phyloP scores from a whole-genome alignment of 805 yeast genomes.

The Candida lessepsii region DNA sequence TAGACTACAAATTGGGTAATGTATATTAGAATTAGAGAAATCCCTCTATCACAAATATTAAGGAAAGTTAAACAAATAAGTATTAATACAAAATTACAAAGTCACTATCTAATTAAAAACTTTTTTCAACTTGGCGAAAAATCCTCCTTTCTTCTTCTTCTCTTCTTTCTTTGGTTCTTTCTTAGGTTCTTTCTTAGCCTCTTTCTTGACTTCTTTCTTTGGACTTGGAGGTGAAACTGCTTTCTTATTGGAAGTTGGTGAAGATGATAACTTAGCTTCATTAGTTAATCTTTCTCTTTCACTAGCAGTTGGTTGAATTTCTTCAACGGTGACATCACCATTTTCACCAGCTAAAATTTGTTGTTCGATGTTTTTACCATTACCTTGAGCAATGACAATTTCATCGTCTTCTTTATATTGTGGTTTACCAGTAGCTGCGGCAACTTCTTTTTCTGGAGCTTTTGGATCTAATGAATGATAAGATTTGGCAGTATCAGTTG shows the following conservation, averaged over 20 bases:
- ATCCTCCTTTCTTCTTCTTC: conserved; percentile 42
- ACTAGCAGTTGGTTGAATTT: conserved; percentile 40
- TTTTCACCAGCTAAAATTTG: conserved; percentile 35
- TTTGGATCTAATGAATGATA: conserved; percentile 23
- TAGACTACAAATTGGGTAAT: conserved; percentile 9
- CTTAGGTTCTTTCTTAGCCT: conserved; percentile 10
- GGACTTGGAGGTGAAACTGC: conserved; percentile 12
- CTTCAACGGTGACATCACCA: conserved; percentile 39
- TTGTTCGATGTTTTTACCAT: conserved; percentile 29
- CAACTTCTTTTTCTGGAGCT: conserved; percentile 17
- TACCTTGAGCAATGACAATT: conserved; percentile 41
- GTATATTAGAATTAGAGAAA: conserved; percentile 13
- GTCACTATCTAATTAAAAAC: conserved; percentile 20
- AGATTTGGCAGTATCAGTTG: conserved; percentile 5
- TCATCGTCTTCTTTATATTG: conserved; percentile 29
- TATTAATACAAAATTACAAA: conserved; percentile 18
- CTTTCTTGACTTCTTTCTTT: conserved; percentile 5
- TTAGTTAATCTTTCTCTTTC: conserved; percentile 37
- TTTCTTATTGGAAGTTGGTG: conserved; percentile 11
- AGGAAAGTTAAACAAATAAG: conserved; percentile 1
- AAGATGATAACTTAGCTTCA: conserved; percentile 26
- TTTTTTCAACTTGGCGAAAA: conserved; percentile 39
- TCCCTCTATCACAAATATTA: conserved; percentile 11
- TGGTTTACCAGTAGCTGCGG: conserved; percentile 18
- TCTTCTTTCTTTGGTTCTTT: conserved; percentile 18